Evolutionary conservation across 2,329 filamentous ascomycete genomes (phyloP), one percentile per base, ranked within the genome.

Genomic region (Arthrocladium fulminans): DNA sequence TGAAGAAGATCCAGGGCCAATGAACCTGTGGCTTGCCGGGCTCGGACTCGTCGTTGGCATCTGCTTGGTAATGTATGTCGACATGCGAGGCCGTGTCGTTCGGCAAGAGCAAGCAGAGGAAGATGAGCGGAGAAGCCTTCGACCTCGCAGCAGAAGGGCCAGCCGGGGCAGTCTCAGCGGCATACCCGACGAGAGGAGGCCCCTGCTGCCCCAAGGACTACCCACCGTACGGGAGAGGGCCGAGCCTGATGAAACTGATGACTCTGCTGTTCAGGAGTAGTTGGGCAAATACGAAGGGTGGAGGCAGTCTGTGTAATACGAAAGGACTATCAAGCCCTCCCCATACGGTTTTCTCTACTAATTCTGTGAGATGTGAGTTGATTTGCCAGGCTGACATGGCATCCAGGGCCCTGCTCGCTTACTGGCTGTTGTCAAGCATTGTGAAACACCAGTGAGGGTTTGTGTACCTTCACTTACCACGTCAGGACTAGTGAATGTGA

Each of bases 1-100:
- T 57, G 57, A 72, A 17, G 80, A 81, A 12, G 75, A 94, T 61
- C 88, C 88, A 0, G 70, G 86, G 0, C 88, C 87, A 0, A 82
- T 94, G 27, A 92, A 95, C 61, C 53, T 84, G 2, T 71, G 83
- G 0, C 65, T 95, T 32, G 65, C 90, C 30, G 60, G 68, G 0
- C 57, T 78, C 1, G 86, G 83, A 0, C 64, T 88, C 6, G 61
- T 77, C 0, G 72, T 90, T 1, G 88, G 88, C 0, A 53, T 76
- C 0, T 67, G 67, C 3, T 70, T 94, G 2, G 81, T 90, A 6
- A 67, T 63, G 0, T 95, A 47, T 47, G 35, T 47, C 13, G 44
- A 47, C 24, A 40, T 47, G 32, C 6, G 22, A 38, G 35, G 44
- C 15, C n/a, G 44, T 8, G 15, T 17, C 4, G 44, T 40, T 8